Conservation (phyloP, 441 rosid genomes). For the Aquilaria agallochum region DNA sequence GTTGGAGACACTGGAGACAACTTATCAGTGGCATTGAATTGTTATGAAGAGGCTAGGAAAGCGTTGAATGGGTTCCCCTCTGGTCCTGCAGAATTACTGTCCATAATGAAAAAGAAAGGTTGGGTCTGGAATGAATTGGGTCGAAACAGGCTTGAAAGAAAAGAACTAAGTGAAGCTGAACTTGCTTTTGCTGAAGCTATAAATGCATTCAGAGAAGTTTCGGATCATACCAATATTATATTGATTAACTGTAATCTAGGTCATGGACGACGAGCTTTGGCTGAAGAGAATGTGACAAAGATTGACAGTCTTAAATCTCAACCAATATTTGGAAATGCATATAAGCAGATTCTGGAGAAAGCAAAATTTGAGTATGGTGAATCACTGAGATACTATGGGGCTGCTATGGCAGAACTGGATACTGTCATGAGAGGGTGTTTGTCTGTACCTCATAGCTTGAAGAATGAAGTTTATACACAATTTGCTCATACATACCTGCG, state of each 20-base stretch:
- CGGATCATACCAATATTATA: constrained; percentile 73
- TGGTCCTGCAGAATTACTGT: constrained; percentile 46
- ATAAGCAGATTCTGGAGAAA: constrained; percentile 55
- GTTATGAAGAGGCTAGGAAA: constrained; percentile 77
- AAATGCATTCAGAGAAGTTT: constrained; percentile 68
- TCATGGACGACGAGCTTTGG: constrained; percentile 89
- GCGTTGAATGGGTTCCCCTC: constrained; percentile 61
- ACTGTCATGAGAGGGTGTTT: constrained; percentile 28
- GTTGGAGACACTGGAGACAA: constrained; percentile 61
- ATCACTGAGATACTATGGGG: constrained; percentile 69
- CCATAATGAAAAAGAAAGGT: constrained; percentile 72
- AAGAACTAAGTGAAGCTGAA: constrained; percentile 73
- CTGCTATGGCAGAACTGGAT: constrained; percentile 68
- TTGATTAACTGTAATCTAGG: constrained; percentile 85
- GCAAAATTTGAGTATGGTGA: constrained; percentile 74
- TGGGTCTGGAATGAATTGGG: constrained; percentile 95
- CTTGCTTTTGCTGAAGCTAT: constrained; percentile 80
- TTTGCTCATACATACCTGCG: constrained; percentile 83
- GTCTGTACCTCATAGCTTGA: constrained; percentile 42
- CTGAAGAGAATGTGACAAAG: constrained; percentile 83
- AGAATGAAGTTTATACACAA: constrained; percentile 74
- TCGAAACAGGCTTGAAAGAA: constrained; percentile 66
- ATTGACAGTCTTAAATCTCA: constrained; percentile 50
- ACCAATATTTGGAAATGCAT: constrained; percentile 38
- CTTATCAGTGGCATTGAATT: constrained; percentile 58